phyloP scores from a whole-genome alignment of 169 alveolate species.

The Cryptosporidium baileyi region DNA sequence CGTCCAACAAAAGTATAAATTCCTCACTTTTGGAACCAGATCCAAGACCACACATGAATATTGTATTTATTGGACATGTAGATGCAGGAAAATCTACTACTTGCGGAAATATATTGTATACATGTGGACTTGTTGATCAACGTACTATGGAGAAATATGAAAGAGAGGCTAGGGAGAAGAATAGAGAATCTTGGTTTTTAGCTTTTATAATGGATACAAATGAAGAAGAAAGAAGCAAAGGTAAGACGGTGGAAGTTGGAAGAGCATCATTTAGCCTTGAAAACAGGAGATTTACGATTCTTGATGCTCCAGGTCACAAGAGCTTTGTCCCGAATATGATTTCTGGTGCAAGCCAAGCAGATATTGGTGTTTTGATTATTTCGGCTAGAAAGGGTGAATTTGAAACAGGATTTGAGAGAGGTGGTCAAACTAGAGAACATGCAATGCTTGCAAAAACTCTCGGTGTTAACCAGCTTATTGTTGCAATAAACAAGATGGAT shows the following conservation, averaged over 20 bases:
- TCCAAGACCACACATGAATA: constrained; percentile 89
- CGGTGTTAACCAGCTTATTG: constrained; percentile 95
- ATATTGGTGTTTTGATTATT: constrained; percentile 97
- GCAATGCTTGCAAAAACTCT: constrained; percentile 97
- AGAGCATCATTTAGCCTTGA: constrained; percentile 94
- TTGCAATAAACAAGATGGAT: constrained; percentile 99
- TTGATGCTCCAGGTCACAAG: constrained; percentile 99
- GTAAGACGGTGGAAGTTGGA: constrained; percentile 99
- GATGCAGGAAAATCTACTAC: constrained; percentile 99
- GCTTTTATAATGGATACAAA: constrained; percentile 99
- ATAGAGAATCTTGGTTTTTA: constrained; percentile 98
- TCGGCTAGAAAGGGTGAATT: constrained; percentile 97
- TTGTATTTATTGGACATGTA: constrained; percentile 99
- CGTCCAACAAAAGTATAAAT: neutral
- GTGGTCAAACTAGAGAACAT: constrained; percentile 99
- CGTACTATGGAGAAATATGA: constrained; percentile 96
- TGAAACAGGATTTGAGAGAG: constrained; percentile 99
- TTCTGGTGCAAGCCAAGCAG: constrained; percentile 99
- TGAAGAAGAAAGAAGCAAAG: constrained; percentile 97
- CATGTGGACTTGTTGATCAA: constrained; percentile 93
- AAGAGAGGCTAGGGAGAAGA: constrained; percentile 97
- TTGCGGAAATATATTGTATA: constrained; percentile 92
- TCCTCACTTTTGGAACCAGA: constrained; percentile 78
- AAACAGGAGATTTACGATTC: constrained; percentile 93
- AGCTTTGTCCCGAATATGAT: constrained; percentile 99